Conservation (phyloP, 2,329 filamentous ascomycete genomes). For the Neofusicoccum sp. region DNA sequence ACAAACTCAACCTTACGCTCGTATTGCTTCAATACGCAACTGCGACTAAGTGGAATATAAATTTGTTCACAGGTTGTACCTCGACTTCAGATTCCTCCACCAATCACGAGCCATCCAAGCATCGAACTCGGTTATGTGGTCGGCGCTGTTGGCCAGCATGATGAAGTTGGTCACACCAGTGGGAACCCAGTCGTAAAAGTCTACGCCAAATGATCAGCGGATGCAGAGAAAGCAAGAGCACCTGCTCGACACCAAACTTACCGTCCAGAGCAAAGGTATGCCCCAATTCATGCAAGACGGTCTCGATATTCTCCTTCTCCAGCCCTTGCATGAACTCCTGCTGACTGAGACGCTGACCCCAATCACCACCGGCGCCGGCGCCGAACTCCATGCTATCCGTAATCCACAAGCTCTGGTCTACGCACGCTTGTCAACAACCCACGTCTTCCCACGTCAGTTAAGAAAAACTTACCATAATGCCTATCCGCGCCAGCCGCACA, state of each 20-base stretch:
- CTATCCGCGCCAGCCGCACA: conserved; percentile 43
- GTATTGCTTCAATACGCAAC: no score
- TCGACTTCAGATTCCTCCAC: conserved; percentile 44
- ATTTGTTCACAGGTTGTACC: conserved; percentile 25
- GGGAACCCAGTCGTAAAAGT: conserved; percentile 51
- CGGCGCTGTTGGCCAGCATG: conserved; percentile 50
- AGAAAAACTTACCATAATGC: conserved; percentile 40
- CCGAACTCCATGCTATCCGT: conserved; percentile 46
- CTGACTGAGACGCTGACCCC: conserved; percentile 49
- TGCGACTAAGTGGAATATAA: no score
- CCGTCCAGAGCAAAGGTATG: not conserved
- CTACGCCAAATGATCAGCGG: conserved; percentile 9
- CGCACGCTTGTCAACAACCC: not conserved
- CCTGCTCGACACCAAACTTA: not conserved
- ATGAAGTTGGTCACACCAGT: conserved; percentile 47
- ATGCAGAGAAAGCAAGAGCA: no score
- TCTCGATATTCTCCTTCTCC: conserved; percentile 44
- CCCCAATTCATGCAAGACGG: conserved; percentile 45
- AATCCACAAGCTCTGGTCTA: conserved; percentile 52
- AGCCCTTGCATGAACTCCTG: conserved; percentile 49
- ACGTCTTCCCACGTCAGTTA: not conserved
- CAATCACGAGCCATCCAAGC: conserved; percentile 54
- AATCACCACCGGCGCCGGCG: conserved; percentile 49
- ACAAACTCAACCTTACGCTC: no score
- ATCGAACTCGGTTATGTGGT: conserved; percentile 52